These are phyloP conservation scores for Carex sylvatica DNA, from an alignment of 202 grass and related monocot species.

Conservation along the genomic window DNA sequence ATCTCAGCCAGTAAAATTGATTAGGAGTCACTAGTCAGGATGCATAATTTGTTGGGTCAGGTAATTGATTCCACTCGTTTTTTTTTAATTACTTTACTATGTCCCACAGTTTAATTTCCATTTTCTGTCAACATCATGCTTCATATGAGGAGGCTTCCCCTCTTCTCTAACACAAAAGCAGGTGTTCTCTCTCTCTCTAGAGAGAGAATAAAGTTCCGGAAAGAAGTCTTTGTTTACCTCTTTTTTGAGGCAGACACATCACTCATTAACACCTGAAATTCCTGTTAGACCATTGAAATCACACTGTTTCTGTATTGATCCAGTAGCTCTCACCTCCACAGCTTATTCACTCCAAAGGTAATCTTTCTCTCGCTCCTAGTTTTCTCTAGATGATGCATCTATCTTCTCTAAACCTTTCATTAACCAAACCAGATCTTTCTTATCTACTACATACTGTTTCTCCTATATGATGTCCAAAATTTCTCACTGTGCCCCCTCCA, in stretches of 20 bases:
- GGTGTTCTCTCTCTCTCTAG: background rate
- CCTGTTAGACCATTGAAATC: constrained; percentile 25
- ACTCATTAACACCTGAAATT: constrained; percentile 11
- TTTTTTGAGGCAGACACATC: constrained; percentile 16
- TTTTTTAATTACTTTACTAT: constrained; percentile 5
- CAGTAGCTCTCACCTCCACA: constrained; percentile 13
- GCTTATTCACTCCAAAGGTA: constrained; percentile 15
- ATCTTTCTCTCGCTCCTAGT: background rate
- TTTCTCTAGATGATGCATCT: background rate
- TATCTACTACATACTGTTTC: background rate
- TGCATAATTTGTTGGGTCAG: background rate
- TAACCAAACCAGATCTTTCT: background rate
- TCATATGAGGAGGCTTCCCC: constrained; percentile 14
- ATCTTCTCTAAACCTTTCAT: background rate
- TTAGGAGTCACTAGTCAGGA: background rate
- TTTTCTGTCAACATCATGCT: constrained; percentile 18
- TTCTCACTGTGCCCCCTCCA: background rate
- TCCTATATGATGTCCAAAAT: background rate
- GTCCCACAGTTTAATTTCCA: background rate
- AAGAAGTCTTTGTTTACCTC: constrained; percentile 6
- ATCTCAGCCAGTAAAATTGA: background rate
- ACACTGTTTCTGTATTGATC: constrained; percentile 8
- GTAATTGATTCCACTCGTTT: background rate
- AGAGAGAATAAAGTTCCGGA: background rate
- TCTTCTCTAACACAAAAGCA: constrained; percentile 1